These are phyloP conservation scores for Rhizoclosmatium sp. DNA, from an alignment of 192 early-diverging fungal genomes.

Conservation along the genomic window DNA sequence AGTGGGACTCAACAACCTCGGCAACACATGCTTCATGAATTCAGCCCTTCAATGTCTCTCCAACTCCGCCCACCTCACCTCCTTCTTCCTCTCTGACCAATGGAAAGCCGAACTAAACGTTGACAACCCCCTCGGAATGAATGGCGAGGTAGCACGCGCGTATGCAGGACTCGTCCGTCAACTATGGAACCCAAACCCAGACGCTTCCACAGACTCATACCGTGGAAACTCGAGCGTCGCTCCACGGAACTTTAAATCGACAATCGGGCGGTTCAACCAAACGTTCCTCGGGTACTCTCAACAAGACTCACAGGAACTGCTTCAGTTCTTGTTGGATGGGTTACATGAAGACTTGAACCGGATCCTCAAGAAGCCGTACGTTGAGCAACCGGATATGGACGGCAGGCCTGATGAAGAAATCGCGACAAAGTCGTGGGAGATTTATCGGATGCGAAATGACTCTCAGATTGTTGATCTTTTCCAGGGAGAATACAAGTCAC, in stretches of 20 bases:
- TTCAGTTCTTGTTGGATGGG: slow-evolving; percentile 82
- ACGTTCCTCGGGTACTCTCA: slow-evolving; percentile 79
- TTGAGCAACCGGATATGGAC: slow-evolving; percentile 79
- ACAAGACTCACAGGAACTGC: slow-evolving; percentile 86
- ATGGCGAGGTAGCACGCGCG: slow-evolving; percentile 74
- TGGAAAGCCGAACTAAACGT: slow-evolving; percentile 72
- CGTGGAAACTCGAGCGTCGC: slow-evolving; percentile 49
- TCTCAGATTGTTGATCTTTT: slow-evolving; percentile 81
- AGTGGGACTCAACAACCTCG: slow-evolving; percentile 78
- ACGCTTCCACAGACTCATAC: slow-evolving; percentile 1
- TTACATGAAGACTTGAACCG: slow-evolving; percentile 89
- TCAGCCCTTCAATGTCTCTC: slow-evolving; percentile 89
- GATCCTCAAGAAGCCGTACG: slow-evolving; percentile 79
- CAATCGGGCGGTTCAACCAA: slow-evolving; percentile 64
- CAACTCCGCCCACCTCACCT: slow-evolving; percentile 62
- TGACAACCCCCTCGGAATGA: slow-evolving; percentile 75
- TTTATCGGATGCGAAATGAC: slow-evolving; percentile 79
- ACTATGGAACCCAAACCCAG: slow-evolving; percentile 41
- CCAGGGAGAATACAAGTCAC: slow-evolving; percentile 75
- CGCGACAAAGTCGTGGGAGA: slow-evolving; percentile 75
- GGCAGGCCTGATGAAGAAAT: slow-evolving; percentile 71
- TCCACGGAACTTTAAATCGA: slow-evolving; percentile 81
- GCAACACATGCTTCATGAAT: slow-evolving; percentile 95
- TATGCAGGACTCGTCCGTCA: slow-evolving; percentile 66
- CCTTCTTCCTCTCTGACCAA: slow-evolving; percentile 45